phyloP scores from a whole-genome alignment of 805 yeast species.

The Diddensiella caesifluorescens region DNA sequence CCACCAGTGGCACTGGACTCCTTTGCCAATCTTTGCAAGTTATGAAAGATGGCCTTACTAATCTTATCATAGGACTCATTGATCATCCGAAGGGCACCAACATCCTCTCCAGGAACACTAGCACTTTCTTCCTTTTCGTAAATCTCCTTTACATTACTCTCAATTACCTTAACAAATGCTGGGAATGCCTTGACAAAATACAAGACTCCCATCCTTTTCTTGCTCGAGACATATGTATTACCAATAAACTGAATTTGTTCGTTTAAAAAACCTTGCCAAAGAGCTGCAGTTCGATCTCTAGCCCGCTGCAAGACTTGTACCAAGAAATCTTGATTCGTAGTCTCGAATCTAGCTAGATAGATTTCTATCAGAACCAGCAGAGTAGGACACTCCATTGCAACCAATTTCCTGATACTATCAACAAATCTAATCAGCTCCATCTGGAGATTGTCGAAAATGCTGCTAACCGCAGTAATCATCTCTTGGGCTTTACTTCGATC shows the following conservation, averaged over 20 bases:
- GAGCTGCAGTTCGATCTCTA: slow-evolving; percentile 44
- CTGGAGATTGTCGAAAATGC: slow-evolving; percentile 39
- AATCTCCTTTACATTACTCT: slow-evolving; percentile 17
- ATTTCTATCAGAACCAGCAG: slow-evolving; percentile 41
- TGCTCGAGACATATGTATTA: slow-evolving; percentile 34
- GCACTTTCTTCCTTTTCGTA: slow-evolving; percentile 1
- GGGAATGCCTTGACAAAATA: slow-evolving; percentile 46
- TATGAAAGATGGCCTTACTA: slow-evolving; percentile 30
- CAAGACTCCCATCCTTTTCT: slow-evolving; percentile 39
- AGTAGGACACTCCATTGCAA: slow-evolving; percentile 40
- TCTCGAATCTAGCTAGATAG: slow-evolving; percentile 34
- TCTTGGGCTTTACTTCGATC: slow-evolving; percentile 46
- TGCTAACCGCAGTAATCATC: slow-evolving; percentile 41
- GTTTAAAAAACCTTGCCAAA: slow-evolving; percentile 58
- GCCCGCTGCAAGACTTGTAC: slow-evolving; percentile 47
- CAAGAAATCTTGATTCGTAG: slow-evolving; percentile 61
- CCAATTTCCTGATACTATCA: slow-evolving; percentile 33
- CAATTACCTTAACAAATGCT: slow-evolving; percentile 39
- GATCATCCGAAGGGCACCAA: slow-evolving; percentile 16
- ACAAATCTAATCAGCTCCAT: slow-evolving; percentile 32
- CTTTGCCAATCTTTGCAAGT: slow-evolving; percentile 28
- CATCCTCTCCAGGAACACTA: neutral
- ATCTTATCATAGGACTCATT: slow-evolving; percentile 31
- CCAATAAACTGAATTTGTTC: slow-evolving; percentile 46
- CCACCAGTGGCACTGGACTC: slow-evolving; percentile 18